These are phyloP conservation scores for Fulvia fulva DNA, from an alignment of 2,329 filamentous ascomycete genomes.

Conservation along the genomic window DNA sequence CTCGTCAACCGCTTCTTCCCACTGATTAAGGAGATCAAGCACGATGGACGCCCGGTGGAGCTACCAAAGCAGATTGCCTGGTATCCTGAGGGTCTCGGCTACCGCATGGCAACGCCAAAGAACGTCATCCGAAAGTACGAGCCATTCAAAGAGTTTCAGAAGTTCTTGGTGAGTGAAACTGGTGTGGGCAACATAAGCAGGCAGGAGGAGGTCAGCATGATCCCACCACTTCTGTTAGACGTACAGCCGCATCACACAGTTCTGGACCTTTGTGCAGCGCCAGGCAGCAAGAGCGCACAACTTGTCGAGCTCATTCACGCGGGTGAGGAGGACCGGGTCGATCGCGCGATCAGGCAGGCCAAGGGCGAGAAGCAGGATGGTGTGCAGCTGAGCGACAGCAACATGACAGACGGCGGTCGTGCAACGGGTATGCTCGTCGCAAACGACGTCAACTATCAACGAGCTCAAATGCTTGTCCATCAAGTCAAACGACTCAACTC, in stretches of 20 bases:
- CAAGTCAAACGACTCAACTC: conserved; percentile 97
- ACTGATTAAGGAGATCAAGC: conserved; percentile 77
- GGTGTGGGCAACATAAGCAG: conserved; percentile 95
- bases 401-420: conserved; percentile 72
- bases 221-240: conserved; percentile 89
- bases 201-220: conserved; percentile 98
- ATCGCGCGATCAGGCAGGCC: conserved; percentile 63
- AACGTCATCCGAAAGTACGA: conserved; percentile 90
- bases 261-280: conserved; percentile 91
- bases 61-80: conserved; percentile 78
- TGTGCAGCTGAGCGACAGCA: conserved; percentile 38
- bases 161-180: conserved; percentile 95
- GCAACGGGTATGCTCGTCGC: conserved; percentile 89
- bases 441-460: conserved; percentile 95
- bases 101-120: conserved; percentile 98
- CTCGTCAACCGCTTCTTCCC: conserved; percentile 87
- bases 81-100: conserved; percentile 93
- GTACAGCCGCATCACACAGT: conserved; percentile 87
- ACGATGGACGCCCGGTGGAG: conserved; percentile 76
- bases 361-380: conserved; percentile 40
- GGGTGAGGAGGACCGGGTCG: conserved; percentile 83
- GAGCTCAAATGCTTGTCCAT: conserved; percentile 94
- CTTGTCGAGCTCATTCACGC: conserved; percentile 89
- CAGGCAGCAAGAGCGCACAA: conserved; percentile 95
- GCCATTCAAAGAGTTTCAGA: conserved; percentile 93